A percentile compares a stretch with the other conserved stretches of the same genome.
phyloP scores from a whole-genome alignment of 2,329 filamentous ascomycete species.

The Conoideocrella luteorostrata region DNA sequence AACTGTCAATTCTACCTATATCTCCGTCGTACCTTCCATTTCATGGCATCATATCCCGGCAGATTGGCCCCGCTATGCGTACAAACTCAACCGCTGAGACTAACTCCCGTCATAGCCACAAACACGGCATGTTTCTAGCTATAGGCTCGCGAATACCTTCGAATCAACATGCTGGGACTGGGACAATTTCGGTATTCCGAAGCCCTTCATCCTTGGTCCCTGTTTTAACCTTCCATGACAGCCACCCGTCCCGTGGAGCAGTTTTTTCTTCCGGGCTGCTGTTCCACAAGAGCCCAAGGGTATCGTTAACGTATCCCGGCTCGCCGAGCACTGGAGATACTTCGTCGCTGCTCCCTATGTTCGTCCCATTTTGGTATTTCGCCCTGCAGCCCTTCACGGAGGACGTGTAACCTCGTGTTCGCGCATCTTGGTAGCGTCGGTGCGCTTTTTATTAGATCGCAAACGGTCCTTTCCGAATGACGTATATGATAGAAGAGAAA shows the following conservation, averaged over 20 bases:
- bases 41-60: not conserved
- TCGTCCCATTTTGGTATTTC: no score
- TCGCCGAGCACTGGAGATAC: not conserved
- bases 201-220: not conserved
- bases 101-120: no score
- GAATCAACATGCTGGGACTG: not conserved
- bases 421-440: no score
- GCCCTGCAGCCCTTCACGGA: no score
- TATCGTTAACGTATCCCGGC: not conserved
- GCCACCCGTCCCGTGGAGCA: no score
- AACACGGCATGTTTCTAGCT: not conserved
- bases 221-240: not conserved
- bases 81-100: not conserved
- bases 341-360: not conserved
- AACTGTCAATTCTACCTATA: no score
- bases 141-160: not conserved
- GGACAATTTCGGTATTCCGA: not conserved
- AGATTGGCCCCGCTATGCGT: no score
- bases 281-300: not conserved
- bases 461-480: no score
- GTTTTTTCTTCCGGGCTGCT: no score
- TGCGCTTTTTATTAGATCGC: no score
- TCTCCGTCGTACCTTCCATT: not conserved
- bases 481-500: not conserved
- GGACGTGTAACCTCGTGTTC: no score